Conservation (phyloP, 345 rosid genomes). For the Lenwebbia sp. region DNA sequence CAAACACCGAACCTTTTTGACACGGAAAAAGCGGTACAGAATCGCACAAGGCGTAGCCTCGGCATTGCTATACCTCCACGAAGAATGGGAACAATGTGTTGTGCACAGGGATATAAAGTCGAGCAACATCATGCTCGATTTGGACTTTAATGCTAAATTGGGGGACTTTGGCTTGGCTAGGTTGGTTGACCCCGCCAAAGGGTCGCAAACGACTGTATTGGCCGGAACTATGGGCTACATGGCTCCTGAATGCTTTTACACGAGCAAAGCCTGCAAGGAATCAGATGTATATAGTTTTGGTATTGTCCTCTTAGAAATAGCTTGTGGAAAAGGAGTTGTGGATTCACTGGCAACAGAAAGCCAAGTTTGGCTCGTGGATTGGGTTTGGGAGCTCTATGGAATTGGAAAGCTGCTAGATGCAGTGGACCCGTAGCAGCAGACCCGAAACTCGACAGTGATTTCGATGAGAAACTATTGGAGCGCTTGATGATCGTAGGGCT, state of each 20-base stretch:
- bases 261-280: not conserved
- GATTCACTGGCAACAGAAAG: not conserved
- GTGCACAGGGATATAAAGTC: not conserved
- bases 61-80: not conserved
- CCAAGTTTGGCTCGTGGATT: not conserved
- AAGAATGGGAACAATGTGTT: not conserved
- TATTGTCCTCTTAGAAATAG: no score
- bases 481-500: not conserved
- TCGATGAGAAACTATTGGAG: not conserved
- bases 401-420: not conserved
- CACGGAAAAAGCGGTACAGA: not conserved
- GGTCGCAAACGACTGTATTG: not conserved
- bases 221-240: not conserved
- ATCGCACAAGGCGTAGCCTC: not conserved
- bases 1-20: accelerated
- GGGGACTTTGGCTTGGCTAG: not conserved
- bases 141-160: not conserved
- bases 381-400: not conserved
- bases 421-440: constrained; percentile 4
- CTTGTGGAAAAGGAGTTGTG: not conserved
- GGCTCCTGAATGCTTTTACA: not conserved
- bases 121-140: not conserved
- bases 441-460: not conserved
- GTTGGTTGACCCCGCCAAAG: not conserved
- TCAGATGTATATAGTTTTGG: not conserved